phyloP scores from a whole-genome alignment of 345 rosid genomes.

The Jatropha curcas region DNA sequence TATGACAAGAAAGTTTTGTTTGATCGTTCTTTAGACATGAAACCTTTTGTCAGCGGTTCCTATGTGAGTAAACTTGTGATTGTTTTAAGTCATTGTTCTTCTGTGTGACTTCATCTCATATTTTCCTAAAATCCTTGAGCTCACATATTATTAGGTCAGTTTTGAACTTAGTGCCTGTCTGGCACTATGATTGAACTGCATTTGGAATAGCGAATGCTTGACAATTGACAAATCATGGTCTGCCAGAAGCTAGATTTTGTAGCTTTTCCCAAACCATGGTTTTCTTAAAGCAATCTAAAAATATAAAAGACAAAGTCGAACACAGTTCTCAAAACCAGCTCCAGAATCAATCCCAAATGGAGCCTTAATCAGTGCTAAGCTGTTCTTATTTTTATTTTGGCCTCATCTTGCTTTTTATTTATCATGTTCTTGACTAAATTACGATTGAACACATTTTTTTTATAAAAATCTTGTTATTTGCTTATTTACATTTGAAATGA shows the following conservation, averaged over 20 bases:
- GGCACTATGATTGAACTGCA: background rate
- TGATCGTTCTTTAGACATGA: constrained; percentile 65
- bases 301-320: too few relatives aligned
- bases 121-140: background rate
- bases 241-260: too few relatives aligned
- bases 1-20: constrained; percentile 72
- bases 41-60: constrained; percentile 75
- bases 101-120: constrained; percentile 3
- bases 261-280: too few relatives aligned
- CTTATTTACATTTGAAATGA: background rate
- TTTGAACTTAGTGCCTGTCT: background rate
- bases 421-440: background rate
- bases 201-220: too few relatives aligned
- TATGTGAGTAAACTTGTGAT: constrained; percentile 55
- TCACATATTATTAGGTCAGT: background rate
- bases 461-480: background rate
- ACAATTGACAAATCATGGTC: too few relatives aligned
- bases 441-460: too few relatives aligned
- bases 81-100: background rate
- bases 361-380: too few relatives aligned
- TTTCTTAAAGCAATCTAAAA: too few relatives aligned
- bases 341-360: too few relatives aligned
- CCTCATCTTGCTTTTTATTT: too few relatives aligned
- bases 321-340: too few relatives aligned
- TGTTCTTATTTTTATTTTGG: too few relatives aligned